Base-by-base conservation (phyloP, 1,284 basidiomycete species). In the Golubevia sp. region DNA sequence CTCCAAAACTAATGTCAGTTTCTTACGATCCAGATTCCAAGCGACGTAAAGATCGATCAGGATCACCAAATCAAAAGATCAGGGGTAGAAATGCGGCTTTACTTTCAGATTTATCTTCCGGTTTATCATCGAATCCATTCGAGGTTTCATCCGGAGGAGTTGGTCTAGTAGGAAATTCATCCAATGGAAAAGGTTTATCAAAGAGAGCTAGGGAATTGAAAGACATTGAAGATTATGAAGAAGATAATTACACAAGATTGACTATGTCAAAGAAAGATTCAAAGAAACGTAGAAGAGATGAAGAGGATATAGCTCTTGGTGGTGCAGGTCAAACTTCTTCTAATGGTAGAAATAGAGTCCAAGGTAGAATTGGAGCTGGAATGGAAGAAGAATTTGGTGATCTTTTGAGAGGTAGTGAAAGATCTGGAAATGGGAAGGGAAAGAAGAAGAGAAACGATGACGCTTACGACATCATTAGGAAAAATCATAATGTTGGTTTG, bases 371-470 rank as follows among this genome's bases (percentile, higher is more conserved):
- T 21, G 77, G 77, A 4, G 79, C 74, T 55, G 78, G 79, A 26
- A 67, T 80, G 58, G 78, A 80, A 57, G 78, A 82, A 59, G 79
- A 82, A 62, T 81, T 82, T 63, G 79, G 79, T 25, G 79, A 80
- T 61, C 61, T 82, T 49, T 64, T 82, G 34, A 53, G 77, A 30
- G 68, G 68, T 49, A 55, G 57, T 25, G 25, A 53, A n/a, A 25
- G n/a, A n/a, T 13, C 11, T 26, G 51, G 51, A 13, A 66, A 67
- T 25, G 67, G 70, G 0, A 72, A 72, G 50, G n/a, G n/a, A n/a
- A 72, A 72, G 63, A 68, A 65, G n/a, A 69, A 64, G 55, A 69
- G 68, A 60, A 64, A 64, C 11, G 62, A 69, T 34, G 54, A 64
- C 15, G 67, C 70, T 11, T 69, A 68, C 55, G 63, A 72, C 38